These are phyloP conservation scores for Pseudozyma hubeiensis DNA, from an alignment of 1,284 basidiomycete genomes.

Conservation along the genomic window DNA sequence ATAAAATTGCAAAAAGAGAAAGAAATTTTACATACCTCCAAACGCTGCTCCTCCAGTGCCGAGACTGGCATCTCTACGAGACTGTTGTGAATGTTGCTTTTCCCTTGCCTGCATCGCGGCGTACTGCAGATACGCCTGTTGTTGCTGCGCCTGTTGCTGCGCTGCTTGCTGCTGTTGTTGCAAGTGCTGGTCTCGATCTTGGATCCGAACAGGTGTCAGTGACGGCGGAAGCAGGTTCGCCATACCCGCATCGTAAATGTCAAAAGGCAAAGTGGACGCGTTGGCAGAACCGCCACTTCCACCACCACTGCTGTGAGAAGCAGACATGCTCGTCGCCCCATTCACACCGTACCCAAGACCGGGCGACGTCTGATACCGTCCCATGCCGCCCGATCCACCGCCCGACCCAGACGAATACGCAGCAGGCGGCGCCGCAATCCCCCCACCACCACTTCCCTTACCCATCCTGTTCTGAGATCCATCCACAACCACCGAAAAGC, in stretches of 20 bases:
- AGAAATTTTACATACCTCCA: constrained; percentile 12
- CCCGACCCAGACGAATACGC: constrained; percentile 29
- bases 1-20: too few relatives aligned
- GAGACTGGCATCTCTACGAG: constrained; percentile 10
- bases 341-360: constrained; percentile 23
- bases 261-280: constrained; percentile 45
- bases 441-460: constrained; percentile 5
- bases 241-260: constrained; percentile 59
- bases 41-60: constrained; percentile 6
- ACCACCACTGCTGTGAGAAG: constrained; percentile 13
- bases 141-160: constrained; percentile 14
- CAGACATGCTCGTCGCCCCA: constrained; percentile 12
- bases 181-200: constrained; percentile 34
- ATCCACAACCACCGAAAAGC: constrained; percentile 43
- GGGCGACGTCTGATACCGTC: constrained; percentile 27
- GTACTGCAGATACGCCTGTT: constrained; percentile 26
- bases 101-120: constrained; percentile 19
- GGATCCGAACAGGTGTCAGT: constrained; percentile 42
- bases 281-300: neutral
- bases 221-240: constrained; percentile 46
- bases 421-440: constrained; percentile 42
- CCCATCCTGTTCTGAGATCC: constrained; percentile 18
- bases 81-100: constrained; percentile 5
- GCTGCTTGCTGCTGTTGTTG: constrained; percentile 22
- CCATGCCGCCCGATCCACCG: constrained; percentile 8